Evolutionary conservation across 345 rosid species (phyloP), one percentile per base, ranked within the genome.

Genomic region (Acer campestre): DNA sequence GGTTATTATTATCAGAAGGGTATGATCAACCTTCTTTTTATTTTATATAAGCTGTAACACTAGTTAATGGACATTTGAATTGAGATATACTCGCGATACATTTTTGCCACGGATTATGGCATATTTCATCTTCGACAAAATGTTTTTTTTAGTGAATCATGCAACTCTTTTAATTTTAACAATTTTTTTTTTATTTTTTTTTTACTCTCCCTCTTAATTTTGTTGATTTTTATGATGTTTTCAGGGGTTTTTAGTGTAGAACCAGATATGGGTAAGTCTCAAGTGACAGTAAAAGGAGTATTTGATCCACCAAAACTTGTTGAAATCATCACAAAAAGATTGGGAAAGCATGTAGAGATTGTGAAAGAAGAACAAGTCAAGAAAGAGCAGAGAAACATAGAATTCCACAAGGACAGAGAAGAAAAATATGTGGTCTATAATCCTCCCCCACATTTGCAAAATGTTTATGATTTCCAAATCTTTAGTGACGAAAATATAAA

Each of bases 191-290:
- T 61, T 6, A 29, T 8, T 42, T 70, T 13, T 56, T 3, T 71
- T 27, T 48, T 61, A 2, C 4, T 12, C 2, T 14, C 11, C 6
- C 1, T 4, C 17, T 16, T 25, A 44, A 7, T 12, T 7, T 48
- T 23, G 1, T 4, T 31, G 0, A 53, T 11, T 65, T 1, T 10
- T 0, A 23, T 27, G 18, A 1, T 4, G 10, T 6, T 75, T 1
- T n/a, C 67, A 90, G 93, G 98, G 44, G 80, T 93, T 61, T 71
- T 77, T 35, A 67, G 56, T 0, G 98, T 77, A 8, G 90, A 89
- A 68, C 74, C 91, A 55, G 90, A 91, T n/a, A 87, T 85, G 84
- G 25, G 61, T 40, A 84, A 85, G 23, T 88, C 93, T 56, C 78
- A 11, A n/a, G 90, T 90, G 35, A 84, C 75, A 23, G 85, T 93